Evolutionary conservation across 176 grass and related monocot species (phyloP).

Genomic region (Dactylis glomerata): DNA sequence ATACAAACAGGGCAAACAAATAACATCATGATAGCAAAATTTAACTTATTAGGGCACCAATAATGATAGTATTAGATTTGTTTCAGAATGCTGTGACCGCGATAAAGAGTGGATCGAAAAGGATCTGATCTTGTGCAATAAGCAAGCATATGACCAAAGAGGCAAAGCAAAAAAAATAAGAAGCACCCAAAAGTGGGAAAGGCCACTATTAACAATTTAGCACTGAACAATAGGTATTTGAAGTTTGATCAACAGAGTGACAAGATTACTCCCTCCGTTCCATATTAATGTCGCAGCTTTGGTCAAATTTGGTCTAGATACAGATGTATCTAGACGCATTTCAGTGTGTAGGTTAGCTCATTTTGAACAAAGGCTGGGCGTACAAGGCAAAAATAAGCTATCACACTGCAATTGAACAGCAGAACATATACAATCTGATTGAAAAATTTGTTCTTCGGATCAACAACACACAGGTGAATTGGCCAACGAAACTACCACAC

Average conservation of each 20-base stretch:
- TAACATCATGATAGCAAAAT: not conserved
- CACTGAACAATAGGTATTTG: not conserved
- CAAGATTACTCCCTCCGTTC: no score
- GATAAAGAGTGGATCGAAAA: not conserved
- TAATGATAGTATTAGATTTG: not conserved
- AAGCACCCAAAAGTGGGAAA: not conserved
- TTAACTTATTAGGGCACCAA: not conserved
- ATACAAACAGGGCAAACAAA: not conserved
- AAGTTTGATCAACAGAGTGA: not conserved
- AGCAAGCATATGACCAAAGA: not conserved
- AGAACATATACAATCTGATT: not conserved
- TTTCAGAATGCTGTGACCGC: not conserved
- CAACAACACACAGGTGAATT: not conserved
- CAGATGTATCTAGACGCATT: no score
- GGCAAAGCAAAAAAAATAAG: not conserved
- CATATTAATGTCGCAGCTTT: no score
- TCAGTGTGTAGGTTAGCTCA: no score
- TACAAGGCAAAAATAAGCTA: not conserved
- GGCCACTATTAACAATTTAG: not conserved
- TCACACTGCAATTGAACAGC: not conserved
- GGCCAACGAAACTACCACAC: not conserved
- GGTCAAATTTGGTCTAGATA: no score
- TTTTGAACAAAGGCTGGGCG: no score
- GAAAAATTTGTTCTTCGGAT: not conserved
- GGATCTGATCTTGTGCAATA: not conserved